Conservation (phyloP, 108 stramenopile species). For the Skeletonema costatum region DNA sequence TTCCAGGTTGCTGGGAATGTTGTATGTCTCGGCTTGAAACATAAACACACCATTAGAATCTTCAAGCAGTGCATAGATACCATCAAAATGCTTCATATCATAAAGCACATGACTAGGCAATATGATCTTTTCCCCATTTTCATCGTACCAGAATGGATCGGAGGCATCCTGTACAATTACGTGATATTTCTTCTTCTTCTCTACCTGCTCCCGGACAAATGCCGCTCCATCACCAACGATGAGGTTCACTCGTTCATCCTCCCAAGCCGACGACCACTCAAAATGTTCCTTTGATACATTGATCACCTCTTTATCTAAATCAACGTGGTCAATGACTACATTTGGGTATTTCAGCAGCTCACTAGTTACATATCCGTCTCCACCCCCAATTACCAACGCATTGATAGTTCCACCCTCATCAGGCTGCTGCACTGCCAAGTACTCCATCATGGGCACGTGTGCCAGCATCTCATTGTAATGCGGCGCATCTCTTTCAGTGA, state of each 20-base stretch:
- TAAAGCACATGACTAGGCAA: constrained; percentile 74
- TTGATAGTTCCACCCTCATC: constrained; percentile 33
- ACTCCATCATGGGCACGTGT: constrained; percentile 79
- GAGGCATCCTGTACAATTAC: constrained; percentile 83
- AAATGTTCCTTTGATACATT: constrained; percentile 62
- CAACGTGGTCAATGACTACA: constrained; percentile 79
- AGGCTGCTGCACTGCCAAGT: constrained; percentile 14
- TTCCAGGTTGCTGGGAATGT: constrained; percentile 70
- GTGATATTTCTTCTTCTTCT: constrained; percentile 57
- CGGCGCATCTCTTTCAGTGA: constrained; percentile 79
- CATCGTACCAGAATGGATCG: constrained; percentile 70
- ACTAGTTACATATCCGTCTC: constrained; percentile 66
- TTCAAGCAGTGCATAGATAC: constrained; percentile 53
- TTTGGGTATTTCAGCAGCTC: constrained; percentile 60
- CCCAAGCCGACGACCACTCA: constrained; percentile 77
- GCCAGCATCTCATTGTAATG: constrained; percentile 91
- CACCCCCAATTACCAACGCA: constrained; percentile 76
- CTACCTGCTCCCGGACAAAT: constrained; percentile 51
- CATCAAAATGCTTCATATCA: constrained; percentile 58
- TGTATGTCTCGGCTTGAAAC: constrained; percentile 79
- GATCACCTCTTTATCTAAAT: constrained; percentile 79
- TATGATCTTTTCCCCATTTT: constrained; percentile 49
- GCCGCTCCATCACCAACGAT: constrained; percentile 76
- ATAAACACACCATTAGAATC: constrained; percentile 63
- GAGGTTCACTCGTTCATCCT: constrained; percentile 65